Evolutionary conservation across 352 stramenopile species (phyloP).

Genomic region (Thraustotheca clavata): DNA sequence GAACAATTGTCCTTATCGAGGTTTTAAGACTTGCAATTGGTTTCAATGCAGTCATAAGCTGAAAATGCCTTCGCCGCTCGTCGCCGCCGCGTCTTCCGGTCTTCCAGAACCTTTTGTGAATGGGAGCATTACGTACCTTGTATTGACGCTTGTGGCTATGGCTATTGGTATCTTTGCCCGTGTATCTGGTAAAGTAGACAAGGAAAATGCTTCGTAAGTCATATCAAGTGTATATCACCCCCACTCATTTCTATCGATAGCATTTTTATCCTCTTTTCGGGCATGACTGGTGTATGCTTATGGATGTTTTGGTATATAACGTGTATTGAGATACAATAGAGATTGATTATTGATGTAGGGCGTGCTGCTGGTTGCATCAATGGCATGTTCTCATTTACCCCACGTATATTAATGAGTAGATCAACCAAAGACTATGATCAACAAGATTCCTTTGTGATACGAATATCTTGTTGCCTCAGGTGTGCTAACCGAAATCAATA

Average conservation of each 20-base stretch:
- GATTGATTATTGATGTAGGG: slow-evolving; percentile 30
- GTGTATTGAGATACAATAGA: neutral
- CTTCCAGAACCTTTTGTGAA: slow-evolving; percentile 66
- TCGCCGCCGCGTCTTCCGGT: neutral
- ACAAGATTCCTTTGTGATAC: too few relatives aligned
- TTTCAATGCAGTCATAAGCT: neutral
- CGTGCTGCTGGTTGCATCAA: slow-evolving; percentile 86
- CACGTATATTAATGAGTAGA: slow-evolving; percentile 67
- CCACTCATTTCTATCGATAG: slow-evolving; percentile 29
- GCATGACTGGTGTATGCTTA: slow-evolving; percentile 76
- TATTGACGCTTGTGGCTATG: slow-evolving; percentile 75
- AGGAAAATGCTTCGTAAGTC: slow-evolving; percentile 79
- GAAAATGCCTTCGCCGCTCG: neutral
- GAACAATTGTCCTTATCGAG: neutral
- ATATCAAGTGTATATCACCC: neutral
- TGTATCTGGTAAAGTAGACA: slow-evolving; percentile 73
- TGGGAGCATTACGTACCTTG: slow-evolving; percentile 79
- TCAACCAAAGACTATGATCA: too few relatives aligned
- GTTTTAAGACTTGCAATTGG: neutral
- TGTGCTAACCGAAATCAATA: too few relatives aligned
- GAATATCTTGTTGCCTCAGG: too few relatives aligned
- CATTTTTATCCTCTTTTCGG: slow-evolving; percentile 70
- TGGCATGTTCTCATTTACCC: slow-evolving; percentile 84
- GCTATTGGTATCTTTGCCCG: slow-evolving; percentile 67
- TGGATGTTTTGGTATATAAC: slow-evolving; percentile 80